A percentile compares a stretch with the other conserved stretches of the same genome.
phyloP scores from a whole-genome alignment of 1,284 basidiomycete species.

The Ganoderma leucocontextum region DNA sequence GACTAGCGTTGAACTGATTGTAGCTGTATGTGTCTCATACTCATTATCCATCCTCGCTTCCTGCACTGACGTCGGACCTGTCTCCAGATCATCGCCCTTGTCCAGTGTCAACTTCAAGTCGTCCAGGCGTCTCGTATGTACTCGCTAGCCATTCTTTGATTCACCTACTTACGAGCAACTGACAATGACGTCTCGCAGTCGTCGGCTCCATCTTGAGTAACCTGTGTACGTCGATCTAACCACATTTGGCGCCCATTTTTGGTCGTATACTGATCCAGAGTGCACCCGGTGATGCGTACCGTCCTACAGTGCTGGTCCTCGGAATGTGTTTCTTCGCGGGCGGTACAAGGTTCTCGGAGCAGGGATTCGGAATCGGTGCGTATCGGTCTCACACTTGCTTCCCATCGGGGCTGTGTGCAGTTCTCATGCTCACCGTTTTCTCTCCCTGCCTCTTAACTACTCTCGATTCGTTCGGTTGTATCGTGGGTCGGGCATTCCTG shows the following conservation, averaged over 20 bases:
- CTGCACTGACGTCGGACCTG: not conserved
- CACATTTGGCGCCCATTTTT: constrained; percentile 10
- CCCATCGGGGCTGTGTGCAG: constrained; percentile 7
- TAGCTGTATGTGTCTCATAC: constrained; percentile 61
- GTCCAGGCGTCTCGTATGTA: constrained; percentile 84
- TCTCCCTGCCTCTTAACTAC: constrained; percentile 1
- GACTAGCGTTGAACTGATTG: constrained; percentile 79
- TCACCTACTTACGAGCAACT: constrained; percentile 17
- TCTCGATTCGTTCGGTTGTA: constrained; percentile 4
- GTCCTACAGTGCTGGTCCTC: constrained; percentile 72
- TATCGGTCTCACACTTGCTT: constrained; percentile 19
- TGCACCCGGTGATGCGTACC: constrained; percentile 13
- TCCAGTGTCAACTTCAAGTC: constrained; percentile 82
- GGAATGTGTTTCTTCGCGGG: constrained; percentile 86
- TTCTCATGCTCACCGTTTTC: constrained; percentile 4
- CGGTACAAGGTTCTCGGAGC: constrained; percentile 72
- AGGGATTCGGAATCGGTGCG: constrained; percentile 76
- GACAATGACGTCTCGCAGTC: constrained; percentile 51
- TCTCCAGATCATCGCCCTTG: constrained; percentile 79
- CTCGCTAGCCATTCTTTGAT: not conserved
- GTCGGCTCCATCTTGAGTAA: constrained; percentile 87
- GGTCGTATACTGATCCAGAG: constrained; percentile 1
- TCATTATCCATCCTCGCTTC: constrained; percentile 12
- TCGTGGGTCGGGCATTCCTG: not conserved
- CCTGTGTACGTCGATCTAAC: constrained; percentile 53